phyloP scores from a whole-genome alignment of 2,329 filamentous ascomycete species.

The Ophiostoma sp. region DNA sequence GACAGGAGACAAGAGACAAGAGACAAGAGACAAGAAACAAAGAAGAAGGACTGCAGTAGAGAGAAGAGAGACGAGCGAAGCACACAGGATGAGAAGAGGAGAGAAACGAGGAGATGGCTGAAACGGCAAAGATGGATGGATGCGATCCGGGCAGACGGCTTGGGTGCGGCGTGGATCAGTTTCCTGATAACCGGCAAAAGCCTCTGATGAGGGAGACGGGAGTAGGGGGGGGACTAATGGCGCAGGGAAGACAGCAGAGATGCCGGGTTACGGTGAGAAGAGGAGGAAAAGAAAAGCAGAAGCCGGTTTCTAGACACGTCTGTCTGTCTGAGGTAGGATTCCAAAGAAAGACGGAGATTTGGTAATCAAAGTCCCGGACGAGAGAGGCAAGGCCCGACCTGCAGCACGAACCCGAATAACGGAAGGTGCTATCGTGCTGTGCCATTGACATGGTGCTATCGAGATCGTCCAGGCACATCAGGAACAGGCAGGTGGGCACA shows the following conservation, averaged over 20 bases:
- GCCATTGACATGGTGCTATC: conserved; percentile 1
- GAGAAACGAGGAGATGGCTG: background rate
- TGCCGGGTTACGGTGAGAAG: background rate
- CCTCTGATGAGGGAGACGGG: background rate
- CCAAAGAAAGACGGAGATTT: background rate
- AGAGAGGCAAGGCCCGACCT: background rate
- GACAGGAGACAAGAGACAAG: background rate
- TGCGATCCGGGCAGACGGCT: background rate
- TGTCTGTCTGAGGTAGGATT: conserved; percentile 3
- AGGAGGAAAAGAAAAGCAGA: background rate
- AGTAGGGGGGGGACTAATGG: background rate
- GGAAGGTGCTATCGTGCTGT: conserved; percentile 3
- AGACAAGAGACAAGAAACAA: background rate
- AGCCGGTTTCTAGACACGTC: background rate
- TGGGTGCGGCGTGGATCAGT: background rate
- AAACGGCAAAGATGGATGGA: conserved; percentile 4
- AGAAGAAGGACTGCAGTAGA: background rate
- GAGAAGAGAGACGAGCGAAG: background rate
- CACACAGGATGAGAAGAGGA: background rate
- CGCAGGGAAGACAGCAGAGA: background rate
- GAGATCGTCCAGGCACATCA: conserved; percentile 5
- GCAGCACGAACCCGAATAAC: background rate
- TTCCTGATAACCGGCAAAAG: background rate
- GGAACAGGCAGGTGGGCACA: conserved; percentile 12
- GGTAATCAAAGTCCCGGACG: too few relatives aligned